Percentiles rank a stretch among this genome's conserved stretches.
Evolutionary conservation across 352 stramenopile genomes (phyloP).

Genomic region (Globisporangium polare): DNA sequence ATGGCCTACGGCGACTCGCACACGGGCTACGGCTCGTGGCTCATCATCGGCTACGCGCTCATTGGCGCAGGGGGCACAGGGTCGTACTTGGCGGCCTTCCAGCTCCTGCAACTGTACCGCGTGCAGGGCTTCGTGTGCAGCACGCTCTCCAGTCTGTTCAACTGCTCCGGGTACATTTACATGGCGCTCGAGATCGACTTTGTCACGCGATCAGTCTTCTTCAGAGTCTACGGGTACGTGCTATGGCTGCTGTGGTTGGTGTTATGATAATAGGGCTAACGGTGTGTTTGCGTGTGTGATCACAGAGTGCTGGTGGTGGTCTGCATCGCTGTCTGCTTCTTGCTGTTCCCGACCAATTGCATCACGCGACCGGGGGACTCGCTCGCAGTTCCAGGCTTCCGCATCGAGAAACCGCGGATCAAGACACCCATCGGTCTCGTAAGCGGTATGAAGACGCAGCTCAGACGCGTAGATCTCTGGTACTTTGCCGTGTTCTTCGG

Average conservation of each 20-base stretch:
- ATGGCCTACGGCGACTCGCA: slow-evolving; percentile 57
- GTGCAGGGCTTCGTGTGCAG: slow-evolving; percentile 76
- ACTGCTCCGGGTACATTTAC: slow-evolving; percentile 83
- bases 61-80: slow-evolving; percentile 68
- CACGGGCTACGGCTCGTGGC: slow-evolving; percentile 35
- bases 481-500: slow-evolving; percentile 78
- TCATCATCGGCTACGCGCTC: slow-evolving; percentile 68
- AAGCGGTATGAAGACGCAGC: slow-evolving; percentile 49
- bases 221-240: slow-evolving; percentile 53
- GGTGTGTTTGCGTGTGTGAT: not conserved
- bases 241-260: not conserved
- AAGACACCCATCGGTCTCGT: slow-evolving; percentile 59
- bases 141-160: slow-evolving; percentile 80
- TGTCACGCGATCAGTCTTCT: slow-evolving; percentile 49
- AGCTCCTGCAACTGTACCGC: slow-evolving; percentile 76
- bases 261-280: not conserved
- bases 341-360: slow-evolving; percentile 74
- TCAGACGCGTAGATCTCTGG: slow-evolving; percentile 60
- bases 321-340: slow-evolving; percentile 47
- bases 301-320: slow-evolving; percentile 38
- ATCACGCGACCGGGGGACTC: slow-evolving; percentile 41
- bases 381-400: slow-evolving; percentile 47
- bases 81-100: slow-evolving; percentile 72
- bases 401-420: slow-evolving; percentile 45
- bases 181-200: slow-evolving; percentile 67